A percentile compares a stretch with the other conserved stretches of the same genome.
phyloP scores from a whole-genome alignment of 192 early-diverging fungal genomes.

The Gonapodya prolifera region DNA sequence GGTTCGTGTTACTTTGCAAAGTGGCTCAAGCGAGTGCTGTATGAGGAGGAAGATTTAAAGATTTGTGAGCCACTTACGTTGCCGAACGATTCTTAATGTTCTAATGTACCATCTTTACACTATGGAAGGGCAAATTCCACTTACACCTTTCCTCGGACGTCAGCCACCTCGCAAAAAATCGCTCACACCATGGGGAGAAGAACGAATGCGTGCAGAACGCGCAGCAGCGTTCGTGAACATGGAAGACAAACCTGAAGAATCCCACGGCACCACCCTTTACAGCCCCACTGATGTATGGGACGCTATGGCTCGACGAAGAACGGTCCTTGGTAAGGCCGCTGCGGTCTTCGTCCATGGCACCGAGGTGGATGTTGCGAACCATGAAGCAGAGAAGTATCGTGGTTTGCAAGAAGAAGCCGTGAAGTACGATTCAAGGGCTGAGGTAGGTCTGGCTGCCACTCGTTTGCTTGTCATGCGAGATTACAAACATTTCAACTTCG shows the following conservation, averaged over 20 bases:
- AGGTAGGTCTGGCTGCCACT: background rate
- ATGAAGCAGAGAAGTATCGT: constrained; percentile 14
- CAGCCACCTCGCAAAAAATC: background rate
- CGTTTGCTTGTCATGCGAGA: background rate
- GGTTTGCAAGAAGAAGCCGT: constrained; percentile 47
- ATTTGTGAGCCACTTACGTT: no score
- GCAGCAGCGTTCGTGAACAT: background rate
- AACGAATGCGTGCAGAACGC: background rate
- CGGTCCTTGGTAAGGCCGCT: constrained; percentile 10
- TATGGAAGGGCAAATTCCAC: background rate
- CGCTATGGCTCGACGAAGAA: no score
- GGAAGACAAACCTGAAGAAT: background rate
- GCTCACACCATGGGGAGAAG: background rate
- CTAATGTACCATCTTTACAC: no score
- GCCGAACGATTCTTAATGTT: no score
- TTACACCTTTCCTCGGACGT: background rate
- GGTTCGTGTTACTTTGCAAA: no score
- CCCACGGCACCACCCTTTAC: background rate
- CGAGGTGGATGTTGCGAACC: constrained; percentile 19
- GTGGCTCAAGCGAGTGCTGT: background rate
- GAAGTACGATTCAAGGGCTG: constrained; percentile 57
- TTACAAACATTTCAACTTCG: no score
- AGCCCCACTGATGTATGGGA: background rate
- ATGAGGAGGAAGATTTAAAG: background rate
- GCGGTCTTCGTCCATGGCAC: constrained; percentile 5